Base-by-base conservation (phyloP, 2,329 filamentous ascomycete genomes). In the Ophiostoma montium region DNA sequence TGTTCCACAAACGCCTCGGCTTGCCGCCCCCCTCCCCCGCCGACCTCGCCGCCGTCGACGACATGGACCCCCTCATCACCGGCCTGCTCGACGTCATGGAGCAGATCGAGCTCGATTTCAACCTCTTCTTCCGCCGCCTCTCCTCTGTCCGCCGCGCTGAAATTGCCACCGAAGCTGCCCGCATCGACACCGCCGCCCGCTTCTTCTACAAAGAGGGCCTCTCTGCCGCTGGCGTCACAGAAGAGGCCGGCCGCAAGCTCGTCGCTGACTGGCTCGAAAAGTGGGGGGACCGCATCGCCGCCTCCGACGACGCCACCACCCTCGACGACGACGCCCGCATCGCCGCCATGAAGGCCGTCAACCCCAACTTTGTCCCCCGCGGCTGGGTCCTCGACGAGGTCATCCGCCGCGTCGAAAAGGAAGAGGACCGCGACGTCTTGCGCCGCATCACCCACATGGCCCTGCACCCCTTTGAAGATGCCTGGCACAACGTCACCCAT, bases 321-420 rank as follows among this genome's bases (percentile, higher is more conserved):
- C 67, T 62, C 2, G 59, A 62, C 15, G 82, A 94, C 43, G 68
- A 66, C 3, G 76, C 82, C 57, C 73, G 90, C 53, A 75, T 80
- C 51, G 64, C 61, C 30, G 76, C 75, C 12, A 96, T 96, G 92
- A 86, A 84, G 67, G 71, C 68, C 23, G 84, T 89, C 19, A 98
- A 98, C 61, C 92, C 92, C 2, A 95, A 86, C 67, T 98, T 98
- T 59, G 71, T 95, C 0, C 87, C 92, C 0, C 77, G 88, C 43
- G 82, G 84, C 16, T 98, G 90, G 89, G 78, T 98, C 47, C 71
- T 98, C 18, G 90, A 96, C 62, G 92, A 98, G 64, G 64, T 98
- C 13, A 96, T 98, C 56, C 78, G 84, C 42, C 76, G 86, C 10
- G 89, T 96, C 0, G 87, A 96, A 64, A 86, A 86, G 62, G 79